phyloP scores from a whole-genome alignment of 1,284 basidiomycete genomes.

The Vanrija humicola region DNA sequence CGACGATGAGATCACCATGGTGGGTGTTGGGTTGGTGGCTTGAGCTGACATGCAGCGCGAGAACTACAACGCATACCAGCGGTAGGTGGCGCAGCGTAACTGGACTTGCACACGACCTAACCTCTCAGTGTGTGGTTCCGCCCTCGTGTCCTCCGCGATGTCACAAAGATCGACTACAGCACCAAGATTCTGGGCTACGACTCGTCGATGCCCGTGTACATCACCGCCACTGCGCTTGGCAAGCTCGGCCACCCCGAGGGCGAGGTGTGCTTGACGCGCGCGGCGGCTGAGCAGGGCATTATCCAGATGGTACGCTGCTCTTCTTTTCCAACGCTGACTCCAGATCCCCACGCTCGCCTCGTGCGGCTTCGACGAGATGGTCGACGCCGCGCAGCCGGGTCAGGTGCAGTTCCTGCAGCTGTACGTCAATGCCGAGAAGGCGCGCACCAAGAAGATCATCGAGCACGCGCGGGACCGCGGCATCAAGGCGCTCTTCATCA shows the following conservation, averaged over 20 bases:
- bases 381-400: constrained; percentile 68
- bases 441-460: constrained; percentile 74
- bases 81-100: constrained; percentile 50
- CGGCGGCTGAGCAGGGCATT: constrained; percentile 69
- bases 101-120: background rate
- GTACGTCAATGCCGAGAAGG: constrained; percentile 81
- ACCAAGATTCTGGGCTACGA: constrained; percentile 72
- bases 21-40: constrained; percentile 10
- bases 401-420: constrained; percentile 79
- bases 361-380: constrained; percentile 78
- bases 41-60: constrained; percentile 56
- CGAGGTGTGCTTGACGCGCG: constrained; percentile 79
- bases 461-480: constrained; percentile 78
- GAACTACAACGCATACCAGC: constrained; percentile 80
- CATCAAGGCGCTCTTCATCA: constrained; percentile 80
- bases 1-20: constrained; percentile 79
- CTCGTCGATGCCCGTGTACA: constrained; percentile 76
- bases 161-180: constrained; percentile 70
- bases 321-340: background rate
- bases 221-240: constrained; percentile 52
- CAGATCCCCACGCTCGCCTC: constrained; percentile 84
- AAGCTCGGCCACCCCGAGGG: constrained; percentile 93
- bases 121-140: constrained; percentile 79
- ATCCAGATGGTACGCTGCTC: constrained; percentile 74
- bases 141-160: constrained; percentile 78